Conservation (phyloP, 352 stramenopile species). For the Pythium volutum region DNA sequence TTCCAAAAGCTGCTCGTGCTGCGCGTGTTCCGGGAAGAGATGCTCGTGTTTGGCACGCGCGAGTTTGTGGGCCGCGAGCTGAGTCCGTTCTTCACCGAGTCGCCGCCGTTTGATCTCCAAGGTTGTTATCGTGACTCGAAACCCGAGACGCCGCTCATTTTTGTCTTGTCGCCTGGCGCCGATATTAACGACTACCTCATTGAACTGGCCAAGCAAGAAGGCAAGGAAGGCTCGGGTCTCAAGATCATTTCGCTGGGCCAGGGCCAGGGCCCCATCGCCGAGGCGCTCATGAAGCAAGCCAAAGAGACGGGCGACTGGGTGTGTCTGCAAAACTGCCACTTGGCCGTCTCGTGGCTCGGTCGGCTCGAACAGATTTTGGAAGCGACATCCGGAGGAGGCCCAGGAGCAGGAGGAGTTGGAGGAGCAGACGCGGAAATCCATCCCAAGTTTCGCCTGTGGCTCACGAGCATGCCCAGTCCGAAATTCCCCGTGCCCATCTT, state of each 20-base stretch:
- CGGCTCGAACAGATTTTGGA: conserved; percentile 93
- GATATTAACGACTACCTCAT: conserved; percentile 94
- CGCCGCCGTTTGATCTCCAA: conserved; percentile 87
- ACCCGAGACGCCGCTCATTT: conserved; percentile 91
- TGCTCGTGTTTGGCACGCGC: conserved; percentile 89
- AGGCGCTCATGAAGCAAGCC: conserved; percentile 87
- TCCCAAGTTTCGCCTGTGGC: conserved; percentile 93
- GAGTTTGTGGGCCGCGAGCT: conserved; percentile 81
- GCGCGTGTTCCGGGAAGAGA: conserved; percentile 75
- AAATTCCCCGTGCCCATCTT: conserved; percentile 91
- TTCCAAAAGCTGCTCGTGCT: conserved; percentile 92
- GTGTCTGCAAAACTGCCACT: conserved; percentile 93
- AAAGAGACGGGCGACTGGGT: conserved; percentile 92
- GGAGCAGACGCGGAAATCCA: conserved; percentile 73
- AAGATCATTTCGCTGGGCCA: conserved; percentile 94
- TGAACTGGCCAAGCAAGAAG: conserved; percentile 92
- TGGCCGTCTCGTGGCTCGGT: conserved; percentile 94
- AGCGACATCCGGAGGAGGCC: conserved; percentile 21
- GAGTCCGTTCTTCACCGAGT: conserved; percentile 93
- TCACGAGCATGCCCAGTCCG: conserved; percentile 86
- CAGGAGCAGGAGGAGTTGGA: no score
- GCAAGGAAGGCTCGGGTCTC: conserved; percentile 81
- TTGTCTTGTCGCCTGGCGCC: conserved; percentile 93
- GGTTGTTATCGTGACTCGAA: conserved; percentile 90
- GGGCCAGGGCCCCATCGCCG: conserved; percentile 89